Percentiles rank a stretch among this genome's conserved stretches.
Conservation (phyloP, 2,329 filamentous ascomycete species). For the Botrytis sinoallii region DNA sequence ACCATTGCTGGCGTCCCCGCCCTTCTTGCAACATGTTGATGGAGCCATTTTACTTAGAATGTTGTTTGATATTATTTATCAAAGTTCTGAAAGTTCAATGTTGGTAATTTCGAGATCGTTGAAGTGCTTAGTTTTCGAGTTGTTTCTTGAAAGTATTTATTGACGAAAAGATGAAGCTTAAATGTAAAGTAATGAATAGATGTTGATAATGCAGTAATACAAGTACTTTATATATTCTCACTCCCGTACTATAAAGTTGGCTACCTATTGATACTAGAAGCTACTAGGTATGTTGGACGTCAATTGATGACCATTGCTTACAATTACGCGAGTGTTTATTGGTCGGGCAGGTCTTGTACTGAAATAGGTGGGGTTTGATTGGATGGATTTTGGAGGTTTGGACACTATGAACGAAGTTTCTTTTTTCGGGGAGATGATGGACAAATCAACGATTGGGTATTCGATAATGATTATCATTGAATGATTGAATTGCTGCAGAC, state of each 20-base stretch:
- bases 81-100: neutral
- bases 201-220: neutral
- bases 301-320: neutral
- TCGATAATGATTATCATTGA: neutral
- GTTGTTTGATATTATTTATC: neutral
- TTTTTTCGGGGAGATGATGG: neutral
- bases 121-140: neutral
- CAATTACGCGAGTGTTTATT: neutral
- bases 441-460: neutral
- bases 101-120: neutral
- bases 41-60: constrained; percentile 29
- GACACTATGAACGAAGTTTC: neutral
- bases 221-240: neutral
- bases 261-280: neutral
- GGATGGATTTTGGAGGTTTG: neutral
- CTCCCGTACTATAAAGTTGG: neutral
- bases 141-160: neutral
- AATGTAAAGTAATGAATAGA: neutral
- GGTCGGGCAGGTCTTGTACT: neutral
- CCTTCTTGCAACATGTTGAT: constrained; percentile 37
- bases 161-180: neutral
- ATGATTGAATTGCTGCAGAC: neutral
- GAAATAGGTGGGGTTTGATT: neutral
- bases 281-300: too few relatives aligned
- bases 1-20: constrained; percentile 24